These are phyloP conservation scores for Silene coronaria DNA, from an alignment of 179 eudicot species.

Conservation along the genomic window DNA sequence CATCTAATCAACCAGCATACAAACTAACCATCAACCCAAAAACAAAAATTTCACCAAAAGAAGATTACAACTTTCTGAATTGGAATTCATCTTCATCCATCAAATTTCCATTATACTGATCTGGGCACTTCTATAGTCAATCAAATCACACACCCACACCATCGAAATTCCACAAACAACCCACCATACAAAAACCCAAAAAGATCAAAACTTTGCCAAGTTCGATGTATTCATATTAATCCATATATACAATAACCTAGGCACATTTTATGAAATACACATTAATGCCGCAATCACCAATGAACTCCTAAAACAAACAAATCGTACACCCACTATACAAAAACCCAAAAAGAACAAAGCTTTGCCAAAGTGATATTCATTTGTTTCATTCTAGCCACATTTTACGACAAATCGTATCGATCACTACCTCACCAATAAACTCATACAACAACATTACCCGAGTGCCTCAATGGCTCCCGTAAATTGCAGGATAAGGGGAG, in stretches of 20 bases:
- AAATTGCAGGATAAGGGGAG: too few species aligned
- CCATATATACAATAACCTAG: not conserved
- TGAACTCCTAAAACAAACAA: too few species aligned
- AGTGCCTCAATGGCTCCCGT: too few species aligned
- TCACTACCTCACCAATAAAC: too few species aligned
- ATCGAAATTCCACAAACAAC: not conserved
- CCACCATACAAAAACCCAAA: not conserved
- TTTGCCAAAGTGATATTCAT: too few species aligned
- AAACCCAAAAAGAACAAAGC: not conserved
- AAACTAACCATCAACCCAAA: not conserved
- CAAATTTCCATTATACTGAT: not conserved
- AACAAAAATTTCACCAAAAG: not conserved
- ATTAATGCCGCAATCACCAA: not conserved
- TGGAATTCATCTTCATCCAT: not conserved
- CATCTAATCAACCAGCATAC: not conserved
- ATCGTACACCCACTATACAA: not conserved
- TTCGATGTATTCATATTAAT: not conserved
- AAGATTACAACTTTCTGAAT: not conserved
- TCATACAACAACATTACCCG: too few species aligned
- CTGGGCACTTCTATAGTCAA: conserved; percentile 4
- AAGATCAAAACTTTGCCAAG: conserved; percentile 8
- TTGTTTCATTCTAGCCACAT: too few species aligned
- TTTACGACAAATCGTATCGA: too few species aligned
- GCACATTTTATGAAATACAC: not conserved
- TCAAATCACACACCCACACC: conserved; percentile 2